Conservation (phyloP, 805 yeast genomes). For the Wickerhamiella bombiphila region DNA sequence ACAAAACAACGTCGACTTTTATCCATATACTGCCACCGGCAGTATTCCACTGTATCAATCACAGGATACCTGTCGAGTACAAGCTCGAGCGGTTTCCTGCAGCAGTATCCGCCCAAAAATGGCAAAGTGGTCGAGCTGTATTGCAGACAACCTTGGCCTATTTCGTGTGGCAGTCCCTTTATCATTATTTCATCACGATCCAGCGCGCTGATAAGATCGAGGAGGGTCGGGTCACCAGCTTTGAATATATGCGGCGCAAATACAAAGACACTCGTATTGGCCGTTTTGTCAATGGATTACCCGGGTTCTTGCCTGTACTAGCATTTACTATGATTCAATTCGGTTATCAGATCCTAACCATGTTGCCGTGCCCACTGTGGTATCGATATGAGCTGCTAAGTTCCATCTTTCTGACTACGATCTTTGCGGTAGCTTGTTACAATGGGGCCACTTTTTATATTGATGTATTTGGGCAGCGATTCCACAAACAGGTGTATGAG, state of each 20-base stretch:
- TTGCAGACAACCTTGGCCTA: slow-evolving; percentile 69
- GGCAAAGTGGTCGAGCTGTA: slow-evolving; percentile 61
- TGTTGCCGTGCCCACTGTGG: slow-evolving; percentile 86
- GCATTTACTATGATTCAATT: slow-evolving; percentile 82
- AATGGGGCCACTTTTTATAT: slow-evolving; percentile 93
- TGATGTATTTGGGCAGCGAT: slow-evolving; percentile 79
- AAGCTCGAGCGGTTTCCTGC: slow-evolving; percentile 60
- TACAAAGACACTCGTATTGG: slow-evolving; percentile 56
- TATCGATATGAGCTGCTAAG: slow-evolving; percentile 55
- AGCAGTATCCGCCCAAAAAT: slow-evolving; percentile 47
- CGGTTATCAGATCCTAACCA: slow-evolving; percentile 69
- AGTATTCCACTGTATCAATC: slow-evolving; percentile 74
- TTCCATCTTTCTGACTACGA: slow-evolving; percentile 47
- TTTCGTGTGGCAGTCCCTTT: slow-evolving; percentile 75
- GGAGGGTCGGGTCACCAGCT: slow-evolving; percentile 76
- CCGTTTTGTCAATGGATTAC: slow-evolving; percentile 61
- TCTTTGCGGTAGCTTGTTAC: slow-evolving; percentile 69
- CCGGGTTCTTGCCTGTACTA: slow-evolving; percentile 72
- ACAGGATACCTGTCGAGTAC: slow-evolving; percentile 44
- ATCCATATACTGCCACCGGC: slow-evolving; percentile 87
- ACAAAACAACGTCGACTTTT: slow-evolving; percentile 80
- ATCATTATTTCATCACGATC: slow-evolving; percentile 85
- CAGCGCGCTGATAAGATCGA: slow-evolving; percentile 64
- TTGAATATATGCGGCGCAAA: slow-evolving; percentile 64
- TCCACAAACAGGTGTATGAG: slow-evolving; percentile 69